Base-by-base conservation (phyloP, 176 grass and related monocot genomes). In the Aegilops longissima region DNA sequence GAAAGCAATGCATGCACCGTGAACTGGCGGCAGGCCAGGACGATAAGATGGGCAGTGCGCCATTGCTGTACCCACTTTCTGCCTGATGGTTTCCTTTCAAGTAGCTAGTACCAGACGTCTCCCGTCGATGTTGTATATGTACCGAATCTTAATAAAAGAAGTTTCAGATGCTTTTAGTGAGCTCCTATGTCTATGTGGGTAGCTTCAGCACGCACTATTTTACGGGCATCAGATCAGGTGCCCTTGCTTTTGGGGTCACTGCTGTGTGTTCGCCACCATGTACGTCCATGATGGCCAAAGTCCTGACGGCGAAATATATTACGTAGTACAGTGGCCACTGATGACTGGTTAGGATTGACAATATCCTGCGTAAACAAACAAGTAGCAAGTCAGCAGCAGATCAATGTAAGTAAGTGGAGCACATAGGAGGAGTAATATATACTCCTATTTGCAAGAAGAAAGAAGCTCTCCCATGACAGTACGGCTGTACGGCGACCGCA, bases 201-300 rank as follows among this genome's bases (percentile, higher is more conserved):
- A 80, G 80, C 80, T 75, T 51, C 85, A 71, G 13, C 42, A 29
- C 34, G 59, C 24, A 63, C 27, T 61, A 71, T 35, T 61, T 45
- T 84, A 30, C 47, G 3, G 3, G 14, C 52, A n/a, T 51, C 87
- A 66, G 35, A 76, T 85, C 69, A 34, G 77, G 30, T 66, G 68
- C 66, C 76, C 3, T 56, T 76, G 76, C 54, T 33, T 67, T 62
- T 30, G 36, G 6, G 69, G 30, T 39, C 1, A 58, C 58, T 52
- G 25, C 34, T 59, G 68, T 54, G 36, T 90, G 83, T 62, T 70
- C 8, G 83, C 83, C 78, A 89, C 39, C 61, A 81, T 23, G 44
- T 8, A 38, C 5, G 36, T 25, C 45, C 88, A 36, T 35, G 70
- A 20, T 59, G 62, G 39, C 6, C 61, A 89, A 81, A 86, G 70